Evolutionary conservation across 2,329 filamentous ascomycete genomes (phyloP), one percentile per base, ranked within the genome.

Genomic region (Monilinia vaccinii-corymbosi): DNA sequence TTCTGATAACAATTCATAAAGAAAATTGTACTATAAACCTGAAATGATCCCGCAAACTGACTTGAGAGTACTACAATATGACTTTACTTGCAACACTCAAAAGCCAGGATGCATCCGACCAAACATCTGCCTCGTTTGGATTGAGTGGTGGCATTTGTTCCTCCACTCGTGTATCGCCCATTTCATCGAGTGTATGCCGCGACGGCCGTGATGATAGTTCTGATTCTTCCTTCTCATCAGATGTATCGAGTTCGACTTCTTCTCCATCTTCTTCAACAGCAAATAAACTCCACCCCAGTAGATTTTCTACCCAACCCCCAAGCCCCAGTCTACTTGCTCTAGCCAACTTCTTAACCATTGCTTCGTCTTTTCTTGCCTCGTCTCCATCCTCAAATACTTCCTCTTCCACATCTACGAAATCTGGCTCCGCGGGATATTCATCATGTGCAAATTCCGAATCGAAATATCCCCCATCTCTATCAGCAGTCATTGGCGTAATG

Each of bases 41-140:
- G 13, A 34, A 59, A 23, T 7, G 55, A 47, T 21, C 25, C 32
- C 50, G 21, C 5, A n/a, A 7, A 38, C 23, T 36, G 44, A 23
- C 16, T 38, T 10, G 10, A 50, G 32, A 31, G n/a, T 40, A 32
- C 28, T 28, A 23, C 32, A 31, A 55, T 34, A 18, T 45, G 10
- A 55, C 23, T 7, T 38, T n/a, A 47, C 32, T 36, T 69, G 84
- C 85, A 63, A 88, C 83, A 64, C 79, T 85, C 59, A 88, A 72
- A 50, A 88, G 72, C 85, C 85, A 88, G 18, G 83, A 83, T 31
- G 84, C 85, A 71, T 88, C 85, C 61, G 81, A 78, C 85, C 84
- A 87, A 10, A 79, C 80, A 18, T 82, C 83, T 47, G 82, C 79
- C 56, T 86, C 78, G 10, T 77, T 74, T 46, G 77, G 78, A 55